Conservation (phyloP, 257 asterid genomes). For the Euphrasia confusa region DNA sequence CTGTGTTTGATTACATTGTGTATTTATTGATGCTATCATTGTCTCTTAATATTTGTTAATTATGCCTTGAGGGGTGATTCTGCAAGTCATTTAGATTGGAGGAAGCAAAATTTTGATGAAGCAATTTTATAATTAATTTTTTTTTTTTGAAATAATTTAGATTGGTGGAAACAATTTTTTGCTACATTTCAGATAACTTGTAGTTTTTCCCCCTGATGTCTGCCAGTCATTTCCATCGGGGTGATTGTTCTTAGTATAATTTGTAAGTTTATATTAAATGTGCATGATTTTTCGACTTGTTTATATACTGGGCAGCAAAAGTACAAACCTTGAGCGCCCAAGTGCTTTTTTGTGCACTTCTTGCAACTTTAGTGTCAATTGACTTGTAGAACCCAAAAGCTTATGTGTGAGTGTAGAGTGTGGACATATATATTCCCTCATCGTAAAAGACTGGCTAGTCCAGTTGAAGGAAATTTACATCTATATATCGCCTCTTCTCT, state of each 20-base stretch:
- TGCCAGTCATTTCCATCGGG: slow-evolving; percentile 3
- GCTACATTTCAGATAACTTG: slow-evolving; percentile 4
- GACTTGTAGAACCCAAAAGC: slow-evolving; percentile 2
- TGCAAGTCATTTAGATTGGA: no score
- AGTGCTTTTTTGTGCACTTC: neutral
- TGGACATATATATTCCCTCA: slow-evolving; percentile 1
- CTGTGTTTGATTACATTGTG: slow-evolving; percentile 12
- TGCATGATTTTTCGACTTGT: slow-evolving; percentile 12
- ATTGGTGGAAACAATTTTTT: no score
- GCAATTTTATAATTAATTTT: no score
- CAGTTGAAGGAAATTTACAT: neutral
- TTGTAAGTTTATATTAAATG: slow-evolving; percentile 12
- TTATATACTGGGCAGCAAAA: slow-evolving; percentile 1
- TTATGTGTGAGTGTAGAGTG: slow-evolving; percentile 10
- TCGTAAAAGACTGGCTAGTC: slow-evolving; percentile 2
- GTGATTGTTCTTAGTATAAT: slow-evolving; percentile 18
- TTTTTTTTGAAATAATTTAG: slow-evolving; percentile 1
- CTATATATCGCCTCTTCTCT: neutral
- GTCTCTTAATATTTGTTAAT: slow-evolving; percentile 13
- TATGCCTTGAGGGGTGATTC: neutral
- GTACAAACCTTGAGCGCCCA: slow-evolving; percentile 2
- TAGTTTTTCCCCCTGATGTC: slow-evolving; percentile 2
- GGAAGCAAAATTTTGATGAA: no score
- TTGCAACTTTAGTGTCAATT: slow-evolving; percentile 1
- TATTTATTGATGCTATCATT: slow-evolving; percentile 18